A percentile compares a stretch with the other conserved stretches of the same genome.
Conservation (phyloP, 257 asterid species). For the Lavandula angustifolia region DNA sequence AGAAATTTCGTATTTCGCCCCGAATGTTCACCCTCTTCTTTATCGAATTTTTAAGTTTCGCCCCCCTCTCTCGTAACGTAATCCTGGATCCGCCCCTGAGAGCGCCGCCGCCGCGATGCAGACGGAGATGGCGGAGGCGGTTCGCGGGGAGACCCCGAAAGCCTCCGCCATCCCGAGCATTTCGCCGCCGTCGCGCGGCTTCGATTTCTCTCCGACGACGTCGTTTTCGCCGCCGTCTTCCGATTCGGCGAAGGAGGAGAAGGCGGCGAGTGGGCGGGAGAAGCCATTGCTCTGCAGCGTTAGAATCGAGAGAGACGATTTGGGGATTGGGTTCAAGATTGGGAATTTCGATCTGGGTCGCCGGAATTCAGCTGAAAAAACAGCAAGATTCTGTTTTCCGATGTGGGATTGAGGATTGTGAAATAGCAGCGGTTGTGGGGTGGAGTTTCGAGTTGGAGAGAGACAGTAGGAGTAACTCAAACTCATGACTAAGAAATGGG, state of each 20-base stretch:
- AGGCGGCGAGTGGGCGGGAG: slow-evolving; percentile 51
- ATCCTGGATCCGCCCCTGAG: too few relatives aligned
- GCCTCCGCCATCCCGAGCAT: slow-evolving; percentile 83
- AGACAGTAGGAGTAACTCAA: slow-evolving; percentile 62
- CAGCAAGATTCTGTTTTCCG: slow-evolving; percentile 34
- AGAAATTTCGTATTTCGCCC: too few relatives aligned
- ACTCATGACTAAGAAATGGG: slow-evolving; percentile 44
- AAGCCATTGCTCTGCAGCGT: neutral
- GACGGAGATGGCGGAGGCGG: slow-evolving; percentile 73
- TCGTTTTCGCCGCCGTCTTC: slow-evolving; percentile 36
- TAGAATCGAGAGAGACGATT: neutral
- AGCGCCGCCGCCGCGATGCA: slow-evolving; percentile 83
- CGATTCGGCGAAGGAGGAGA: slow-evolving; percentile 66
- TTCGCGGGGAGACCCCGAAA: slow-evolving; percentile 60
- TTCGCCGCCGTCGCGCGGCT: slow-evolving; percentile 28
- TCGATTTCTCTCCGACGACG: slow-evolving; percentile 29
- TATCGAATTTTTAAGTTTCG: too few relatives aligned
- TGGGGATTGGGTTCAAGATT: slow-evolving; percentile 39
- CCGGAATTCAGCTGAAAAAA: slow-evolving; percentile 18
- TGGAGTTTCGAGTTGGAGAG: slow-evolving; percentile 52
- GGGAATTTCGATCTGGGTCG: slow-evolving; percentile 40
- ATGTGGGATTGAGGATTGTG: slow-evolving; percentile 37
- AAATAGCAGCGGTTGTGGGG: slow-evolving; percentile 39
- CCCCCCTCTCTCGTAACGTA: too few relatives aligned
- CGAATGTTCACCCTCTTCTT: too few relatives aligned